Percentiles rank a stretch among this genome's conserved stretches.
These are phyloP conservation scores for Aphanoascus verrucosus DNA, from an alignment of 2,329 filamentous ascomycete genomes.

Conservation along the genomic window DNA sequence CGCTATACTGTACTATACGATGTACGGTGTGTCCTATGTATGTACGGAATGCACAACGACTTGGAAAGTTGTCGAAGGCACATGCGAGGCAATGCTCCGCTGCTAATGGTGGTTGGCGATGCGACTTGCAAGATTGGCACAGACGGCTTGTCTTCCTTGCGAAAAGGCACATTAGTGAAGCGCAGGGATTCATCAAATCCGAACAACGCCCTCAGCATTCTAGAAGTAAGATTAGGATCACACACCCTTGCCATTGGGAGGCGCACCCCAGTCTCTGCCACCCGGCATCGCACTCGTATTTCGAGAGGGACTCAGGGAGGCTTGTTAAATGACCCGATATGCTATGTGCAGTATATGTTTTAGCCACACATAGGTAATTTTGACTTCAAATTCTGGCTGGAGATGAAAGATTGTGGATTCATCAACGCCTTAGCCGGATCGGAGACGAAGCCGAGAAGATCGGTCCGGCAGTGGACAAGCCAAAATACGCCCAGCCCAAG, in stretches of 20 bases:
- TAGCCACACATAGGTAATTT: too few relatives aligned
- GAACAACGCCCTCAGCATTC: not conserved
- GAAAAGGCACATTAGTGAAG: not conserved
- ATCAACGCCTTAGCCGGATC: not conserved
- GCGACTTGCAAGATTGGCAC: not conserved
- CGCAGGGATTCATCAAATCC: not conserved
- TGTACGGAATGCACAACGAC: too few relatives aligned
- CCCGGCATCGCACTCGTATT: not conserved
- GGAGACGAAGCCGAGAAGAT: not conserved
- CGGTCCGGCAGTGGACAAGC: not conserved
- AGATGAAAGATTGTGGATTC: too few relatives aligned
- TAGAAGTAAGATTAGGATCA: not conserved
- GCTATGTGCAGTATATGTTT: too few relatives aligned
- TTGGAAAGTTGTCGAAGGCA: too few relatives aligned
- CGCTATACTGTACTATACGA: too few relatives aligned
- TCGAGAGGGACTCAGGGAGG: not conserved
- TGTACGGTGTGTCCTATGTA: too few relatives aligned
- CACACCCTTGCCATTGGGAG: not conserved
- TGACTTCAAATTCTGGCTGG: too few relatives aligned
- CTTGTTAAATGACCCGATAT: too few relatives aligned
- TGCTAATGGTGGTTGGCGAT: too few relatives aligned
- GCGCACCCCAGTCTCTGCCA: not conserved
- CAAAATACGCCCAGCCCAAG: not conserved
- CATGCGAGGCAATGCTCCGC: too few relatives aligned
- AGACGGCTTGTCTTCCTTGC: not conserved